phyloP scores from a whole-genome alignment of 2,329 filamentous ascomycete species.

The Alternaria panax region DNA sequence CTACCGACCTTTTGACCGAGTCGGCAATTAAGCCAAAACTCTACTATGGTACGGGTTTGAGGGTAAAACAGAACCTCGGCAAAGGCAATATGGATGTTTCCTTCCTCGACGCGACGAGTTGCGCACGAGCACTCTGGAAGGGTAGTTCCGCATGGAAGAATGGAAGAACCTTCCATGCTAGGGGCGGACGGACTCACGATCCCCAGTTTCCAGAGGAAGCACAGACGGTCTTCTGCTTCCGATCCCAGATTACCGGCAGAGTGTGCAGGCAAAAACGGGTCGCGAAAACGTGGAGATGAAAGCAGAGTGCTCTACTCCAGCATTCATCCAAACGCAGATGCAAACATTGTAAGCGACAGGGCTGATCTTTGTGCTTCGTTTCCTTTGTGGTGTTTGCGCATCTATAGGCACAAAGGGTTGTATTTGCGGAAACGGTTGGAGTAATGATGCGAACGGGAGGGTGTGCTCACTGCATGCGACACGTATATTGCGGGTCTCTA shows the following conservation, averaged over 20 bases:
- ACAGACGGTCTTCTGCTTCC: constrained; percentile 10
- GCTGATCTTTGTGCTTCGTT: constrained; percentile 10
- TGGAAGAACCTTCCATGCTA: constrained; percentile 21
- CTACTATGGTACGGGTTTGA: neutral
- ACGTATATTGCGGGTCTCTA: constrained; percentile 32
- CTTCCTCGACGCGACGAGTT: constrained; percentile 6
- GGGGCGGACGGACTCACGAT: constrained; percentile 5
- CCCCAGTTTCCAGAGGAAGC: constrained; percentile 16
- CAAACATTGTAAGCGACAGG: constrained; percentile 8
- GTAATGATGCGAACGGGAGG: constrained; percentile 22
- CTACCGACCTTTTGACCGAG: neutral
- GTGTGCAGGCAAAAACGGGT: constrained; percentile 19
- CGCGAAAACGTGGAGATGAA: constrained; percentile 12
- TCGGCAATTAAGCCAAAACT: neutral
- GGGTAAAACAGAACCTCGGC: neutral
- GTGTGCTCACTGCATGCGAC: constrained; percentile 43
- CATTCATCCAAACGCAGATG: constrained; percentile 14
- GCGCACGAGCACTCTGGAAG: neutral
- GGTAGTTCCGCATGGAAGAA: constrained; percentile 17
- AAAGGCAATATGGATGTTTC: constrained; percentile 8
- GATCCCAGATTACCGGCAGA: constrained; percentile 24
- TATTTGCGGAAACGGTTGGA: neutral
- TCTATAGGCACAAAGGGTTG: neutral
- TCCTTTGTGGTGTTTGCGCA: constrained; percentile 3
- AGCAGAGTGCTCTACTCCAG: neutral